Conservation (phyloP, 305 asterid genomes). For the Solanum hybrid region DNA sequence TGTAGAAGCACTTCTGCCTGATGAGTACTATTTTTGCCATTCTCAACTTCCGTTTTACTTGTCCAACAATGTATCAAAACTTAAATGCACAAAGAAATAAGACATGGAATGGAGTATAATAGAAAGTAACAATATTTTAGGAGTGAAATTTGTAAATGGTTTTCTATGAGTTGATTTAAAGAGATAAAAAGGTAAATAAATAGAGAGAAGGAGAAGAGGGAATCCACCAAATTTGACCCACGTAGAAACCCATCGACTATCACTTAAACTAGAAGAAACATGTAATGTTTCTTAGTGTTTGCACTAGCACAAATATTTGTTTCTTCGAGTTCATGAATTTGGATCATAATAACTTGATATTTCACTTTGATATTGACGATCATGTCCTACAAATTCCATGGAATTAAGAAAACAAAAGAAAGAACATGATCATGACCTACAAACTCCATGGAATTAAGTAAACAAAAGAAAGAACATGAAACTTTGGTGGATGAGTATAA, state of each 20-base stretch:
- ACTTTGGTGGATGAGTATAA: neutral
- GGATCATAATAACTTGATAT: neutral
- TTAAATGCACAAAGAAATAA: neutral
- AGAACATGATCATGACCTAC: neutral
- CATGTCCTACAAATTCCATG: neutral
- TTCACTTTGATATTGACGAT: neutral
- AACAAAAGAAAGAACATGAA: neutral
- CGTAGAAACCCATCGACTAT: neutral
- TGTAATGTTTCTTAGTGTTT: neutral
- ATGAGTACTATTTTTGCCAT: neutral
- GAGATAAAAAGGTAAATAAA: neutral
- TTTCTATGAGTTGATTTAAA: neutral
- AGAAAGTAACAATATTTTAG: neutral
- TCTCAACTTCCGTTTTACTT: neutral
- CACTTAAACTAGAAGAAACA: neutral
- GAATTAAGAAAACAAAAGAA: no score
- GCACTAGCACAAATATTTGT: neutral
- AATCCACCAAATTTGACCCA: neutral
- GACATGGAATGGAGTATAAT: neutral
- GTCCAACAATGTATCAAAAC: neutral
- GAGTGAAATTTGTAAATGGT: neutral
- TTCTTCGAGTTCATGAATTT: no score
- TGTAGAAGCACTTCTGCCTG: neutral
- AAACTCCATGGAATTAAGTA: neutral
- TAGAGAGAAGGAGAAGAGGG: neutral